Evolutionary conservation across 2,329 filamentous ascomycete genomes (phyloP).

Genomic region (Beauveria medogensis): DNA sequence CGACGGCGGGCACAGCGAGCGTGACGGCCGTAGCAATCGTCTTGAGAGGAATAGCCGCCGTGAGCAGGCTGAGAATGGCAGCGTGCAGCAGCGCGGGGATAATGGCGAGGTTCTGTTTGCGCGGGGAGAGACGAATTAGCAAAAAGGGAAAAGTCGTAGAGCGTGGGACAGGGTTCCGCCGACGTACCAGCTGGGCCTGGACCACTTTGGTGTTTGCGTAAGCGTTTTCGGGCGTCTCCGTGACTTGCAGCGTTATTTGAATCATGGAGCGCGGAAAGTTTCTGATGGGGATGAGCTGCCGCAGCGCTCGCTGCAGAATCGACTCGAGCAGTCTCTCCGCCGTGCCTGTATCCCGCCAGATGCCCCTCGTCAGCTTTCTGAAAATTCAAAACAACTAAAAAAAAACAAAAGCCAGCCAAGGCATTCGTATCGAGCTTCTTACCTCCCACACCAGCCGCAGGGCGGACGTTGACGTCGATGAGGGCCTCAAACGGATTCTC

Average conservation of each 20-base stretch:
- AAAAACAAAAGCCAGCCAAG: neutral
- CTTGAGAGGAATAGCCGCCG: slow-evolving; percentile 72
- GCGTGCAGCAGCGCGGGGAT: slow-evolving; percentile 79
- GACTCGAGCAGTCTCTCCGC: slow-evolving; percentile 77
- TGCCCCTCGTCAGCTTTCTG: neutral
- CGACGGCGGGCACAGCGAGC: slow-evolving; percentile 46
- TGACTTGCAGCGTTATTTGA: slow-evolving; percentile 74
- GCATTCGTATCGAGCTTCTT: slow-evolving; percentile 18
- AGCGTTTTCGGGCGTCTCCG: slow-evolving; percentile 59
- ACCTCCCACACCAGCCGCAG: slow-evolving; percentile 77
- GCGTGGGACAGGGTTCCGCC: neutral
- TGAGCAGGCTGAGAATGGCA: slow-evolving; percentile 67
- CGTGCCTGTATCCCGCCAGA: slow-evolving; percentile 41
- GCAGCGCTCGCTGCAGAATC: slow-evolving; percentile 62
- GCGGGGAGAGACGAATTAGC: neutral
- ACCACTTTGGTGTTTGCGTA: slow-evolving; percentile 52
- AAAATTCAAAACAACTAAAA: too few relatives aligned
- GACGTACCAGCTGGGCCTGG: slow-evolving; percentile 52
- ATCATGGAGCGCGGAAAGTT: slow-evolving; percentile 70
- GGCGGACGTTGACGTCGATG: slow-evolving; percentile 83
- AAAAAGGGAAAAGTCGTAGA: neutral
- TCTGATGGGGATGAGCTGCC: slow-evolving; percentile 65
- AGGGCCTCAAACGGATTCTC: slow-evolving; percentile 87
- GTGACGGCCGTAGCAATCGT: slow-evolving; percentile 60
- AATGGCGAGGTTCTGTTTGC: slow-evolving; percentile 60